A percentile compares a stretch with the other conserved stretches of the same genome.
These are phyloP conservation scores for Micractinium sp. DNA, from an alignment of 139 green algal genomes.

Conservation along the genomic window DNA sequence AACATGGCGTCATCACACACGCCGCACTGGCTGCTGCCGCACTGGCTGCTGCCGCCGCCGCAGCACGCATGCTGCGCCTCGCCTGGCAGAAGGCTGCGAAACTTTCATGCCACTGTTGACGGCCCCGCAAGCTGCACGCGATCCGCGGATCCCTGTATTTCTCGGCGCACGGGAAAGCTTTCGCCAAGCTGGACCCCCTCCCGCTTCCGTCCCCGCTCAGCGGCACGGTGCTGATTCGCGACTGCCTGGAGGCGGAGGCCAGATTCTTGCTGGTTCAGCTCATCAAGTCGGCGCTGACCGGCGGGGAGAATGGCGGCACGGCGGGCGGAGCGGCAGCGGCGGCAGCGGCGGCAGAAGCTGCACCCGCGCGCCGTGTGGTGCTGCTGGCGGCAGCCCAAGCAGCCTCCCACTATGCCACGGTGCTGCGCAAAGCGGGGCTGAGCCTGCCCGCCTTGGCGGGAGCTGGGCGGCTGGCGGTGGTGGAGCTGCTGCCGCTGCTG, in stretches of 20 bases:
- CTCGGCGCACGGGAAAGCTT: too few relatives aligned
- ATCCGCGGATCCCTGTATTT: too few relatives aligned
- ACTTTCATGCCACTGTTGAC: too few relatives aligned
- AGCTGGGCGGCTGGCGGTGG: background rate
- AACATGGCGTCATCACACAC: too few relatives aligned
- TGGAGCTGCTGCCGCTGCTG: slow-evolving; percentile 11
- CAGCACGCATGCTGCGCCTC: too few relatives aligned
- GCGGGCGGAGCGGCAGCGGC: background rate
- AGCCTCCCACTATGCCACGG: slow-evolving; percentile 8
- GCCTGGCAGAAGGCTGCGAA: background rate
- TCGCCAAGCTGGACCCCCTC: background rate
- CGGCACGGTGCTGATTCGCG: background rate
- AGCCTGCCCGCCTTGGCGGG: background rate
- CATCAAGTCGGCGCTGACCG: background rate
- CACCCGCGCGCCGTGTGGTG: background rate
- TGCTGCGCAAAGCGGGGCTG: slow-evolving; percentile 28
- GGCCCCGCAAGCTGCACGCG: too few relatives aligned
- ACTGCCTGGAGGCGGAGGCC: slow-evolving; percentile 24
- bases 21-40: too few relatives aligned
- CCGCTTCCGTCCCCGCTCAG: background rate
- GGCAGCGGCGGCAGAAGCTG: background rate
- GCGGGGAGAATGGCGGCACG: background rate
- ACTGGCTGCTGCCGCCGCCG: too few relatives aligned
- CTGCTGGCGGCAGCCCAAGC: slow-evolving; percentile 1
- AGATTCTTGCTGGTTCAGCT: slow-evolving; percentile 7